Conservation (phyloP, 768 basidiomycete genomes). For the Clitopilus hobsonii region DNA sequence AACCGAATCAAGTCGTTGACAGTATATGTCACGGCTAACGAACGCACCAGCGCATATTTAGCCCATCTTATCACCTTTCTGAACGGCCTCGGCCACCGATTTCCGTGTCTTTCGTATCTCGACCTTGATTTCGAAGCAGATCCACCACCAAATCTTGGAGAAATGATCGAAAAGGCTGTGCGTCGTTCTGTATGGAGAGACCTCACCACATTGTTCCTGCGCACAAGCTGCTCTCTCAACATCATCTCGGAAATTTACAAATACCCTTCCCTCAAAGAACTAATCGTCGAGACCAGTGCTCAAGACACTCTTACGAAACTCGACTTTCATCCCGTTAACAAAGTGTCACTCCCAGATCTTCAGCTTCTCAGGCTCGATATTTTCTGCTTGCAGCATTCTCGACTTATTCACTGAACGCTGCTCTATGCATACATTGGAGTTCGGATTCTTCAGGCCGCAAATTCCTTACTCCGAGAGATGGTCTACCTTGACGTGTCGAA, state of each 20-base stretch:
- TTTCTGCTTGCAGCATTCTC: too few species aligned
- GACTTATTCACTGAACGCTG: background rate
- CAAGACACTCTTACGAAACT: background rate
- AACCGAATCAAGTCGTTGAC: background rate
- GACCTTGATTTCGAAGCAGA: background rate
- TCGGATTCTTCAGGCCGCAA: too few species aligned
- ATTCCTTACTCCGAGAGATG: too few species aligned
- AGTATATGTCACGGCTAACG: background rate
- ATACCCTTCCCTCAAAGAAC: background rate
- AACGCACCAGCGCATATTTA: background rate
- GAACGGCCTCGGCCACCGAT: background rate
- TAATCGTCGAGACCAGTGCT: background rate
- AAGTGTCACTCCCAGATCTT: too few species aligned
- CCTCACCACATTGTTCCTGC: background rate
- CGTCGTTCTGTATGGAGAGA: too few species aligned
- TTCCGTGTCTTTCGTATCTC: background rate
- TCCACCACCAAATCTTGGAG: background rate
- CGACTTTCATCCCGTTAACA: too few species aligned
- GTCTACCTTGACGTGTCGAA: too few species aligned
- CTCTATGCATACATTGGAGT: background rate
- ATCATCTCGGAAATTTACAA: background rate
- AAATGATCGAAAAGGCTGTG: background rate
- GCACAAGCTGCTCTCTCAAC: background rate
- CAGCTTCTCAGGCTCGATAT: too few species aligned
- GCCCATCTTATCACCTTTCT: background rate